These are phyloP conservation scores for Hypoxylon rubiginosum DNA, from an alignment of 2,329 filamentous ascomycete genomes.

Conservation along the genomic window DNA sequence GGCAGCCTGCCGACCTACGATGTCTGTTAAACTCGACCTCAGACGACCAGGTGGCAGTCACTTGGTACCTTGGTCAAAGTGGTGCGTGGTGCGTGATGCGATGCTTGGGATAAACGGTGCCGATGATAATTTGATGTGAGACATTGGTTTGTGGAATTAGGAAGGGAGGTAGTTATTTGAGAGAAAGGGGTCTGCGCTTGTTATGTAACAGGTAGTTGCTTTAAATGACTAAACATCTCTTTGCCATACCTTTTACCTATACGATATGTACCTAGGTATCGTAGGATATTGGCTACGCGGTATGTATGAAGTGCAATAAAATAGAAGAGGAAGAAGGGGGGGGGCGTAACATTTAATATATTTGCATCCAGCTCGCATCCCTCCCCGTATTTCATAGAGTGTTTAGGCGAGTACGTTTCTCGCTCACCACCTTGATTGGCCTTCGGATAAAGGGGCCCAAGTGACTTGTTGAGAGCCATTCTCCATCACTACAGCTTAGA, in stretches of 20 bases:
- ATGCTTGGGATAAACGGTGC: not conserved
- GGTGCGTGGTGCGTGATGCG: not conserved
- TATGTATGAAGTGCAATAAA: not conserved
- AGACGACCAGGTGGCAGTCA: conserved; percentile 1
- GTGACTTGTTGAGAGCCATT: not conserved
- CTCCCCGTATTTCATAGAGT: not conserved
- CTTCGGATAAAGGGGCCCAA: not conserved
- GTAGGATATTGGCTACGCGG: too few relatives aligned
- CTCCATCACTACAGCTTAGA: not conserved
- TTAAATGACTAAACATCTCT: not conserved
- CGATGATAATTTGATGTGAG: not conserved
- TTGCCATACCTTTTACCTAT: too few relatives aligned
- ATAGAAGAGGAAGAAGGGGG: not conserved
- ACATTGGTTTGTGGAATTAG: not conserved
- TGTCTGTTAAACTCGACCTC: conserved; percentile 50
- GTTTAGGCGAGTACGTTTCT: not conserved
- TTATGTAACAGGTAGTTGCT: conserved; percentile 3
- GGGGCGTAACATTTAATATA: not conserved
- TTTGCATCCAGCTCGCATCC: not conserved
- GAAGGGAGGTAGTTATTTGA: not conserved
- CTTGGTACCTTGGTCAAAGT: not conserved
- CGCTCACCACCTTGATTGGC: not conserved
- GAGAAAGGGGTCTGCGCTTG: not conserved
- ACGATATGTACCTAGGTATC: not conserved
- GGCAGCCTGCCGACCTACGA: conserved; percentile 50